Base-by-base conservation (phyloP, 2,329 filamentous ascomycete genomes). In the Rachicladosporium sp. region DNA sequence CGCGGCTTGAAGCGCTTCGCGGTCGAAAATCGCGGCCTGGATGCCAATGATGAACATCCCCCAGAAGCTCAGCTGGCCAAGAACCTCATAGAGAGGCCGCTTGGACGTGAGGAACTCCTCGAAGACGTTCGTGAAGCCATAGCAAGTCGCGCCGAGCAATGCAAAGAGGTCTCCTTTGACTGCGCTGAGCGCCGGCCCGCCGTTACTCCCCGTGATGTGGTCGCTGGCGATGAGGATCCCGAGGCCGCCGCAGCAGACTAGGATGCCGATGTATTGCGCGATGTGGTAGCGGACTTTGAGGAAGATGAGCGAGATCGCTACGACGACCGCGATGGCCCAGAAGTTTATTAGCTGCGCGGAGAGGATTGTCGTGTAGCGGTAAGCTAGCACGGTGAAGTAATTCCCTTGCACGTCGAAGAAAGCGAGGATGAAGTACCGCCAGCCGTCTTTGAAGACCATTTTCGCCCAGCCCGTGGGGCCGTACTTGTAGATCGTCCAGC, bases 311-410 rank as follows among this genome's bases (percentile, higher is more conserved):
- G 86, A 94, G 49, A 95, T 66, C 45, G 82, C 57, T 11, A 96
- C 86, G 13, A 98, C 91, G 46, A 89, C 79, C 37, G 93, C 84
- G 50, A 98, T 96, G 51, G 88, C 84, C 89, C 89, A 96, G 67
- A 96, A 96, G 71, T 95, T 95, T 66, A 98, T 86, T 37, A 98
- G 74, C 69, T 96, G 88, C 10, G 87, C 87, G 12, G 82, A 91
- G 35, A 96, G 73, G 51, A 95, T 81, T 54, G 88, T 95, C 40
- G 89, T 94, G 69, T 93, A 79, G 43, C 82, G 74, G 67, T 96
- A 98, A 4, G 89, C 91, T 36, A 95, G 73, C 37, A 98, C 89
- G 54, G 88, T 88, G 59, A 96, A 96, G 69, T 95, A 98, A 66
- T 98, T 98, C 45, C 91, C 91, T 64, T 95, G 76, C 36, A 96